Evolutionary conservation across 2,329 filamentous ascomycete genomes (phyloP), one percentile per base, ranked within the genome.

Genomic region (Epichloe baconii): DNA sequence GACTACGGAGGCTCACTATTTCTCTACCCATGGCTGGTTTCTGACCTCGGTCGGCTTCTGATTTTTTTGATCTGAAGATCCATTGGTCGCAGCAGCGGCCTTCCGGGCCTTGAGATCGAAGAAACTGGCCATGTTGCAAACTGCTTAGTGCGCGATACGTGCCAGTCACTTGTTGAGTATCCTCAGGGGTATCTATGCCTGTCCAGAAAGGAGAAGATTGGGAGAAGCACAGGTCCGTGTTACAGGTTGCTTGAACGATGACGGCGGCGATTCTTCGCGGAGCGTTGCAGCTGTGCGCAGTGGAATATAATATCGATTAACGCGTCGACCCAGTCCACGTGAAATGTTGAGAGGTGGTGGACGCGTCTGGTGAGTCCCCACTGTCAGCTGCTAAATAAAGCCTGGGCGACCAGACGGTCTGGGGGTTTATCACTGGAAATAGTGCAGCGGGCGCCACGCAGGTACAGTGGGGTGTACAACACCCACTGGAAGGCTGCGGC

Each of bases 21-120:
- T 97, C 74, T 97, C 93, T 49, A 97, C 91, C 93, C 93, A 98
- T 61, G 93, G 93, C 64, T 96, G 91, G 8, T 61, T 59, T 83
- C 75, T 62, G 79, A 78, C 58, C 76, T 84, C 62, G 74, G 76
- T 53, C 72, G 77, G 59, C 57, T 76, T 77, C 54, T 82, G 77
- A 50, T 75, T 68, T 68, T 91, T 95, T 49, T 77, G 77, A 44
- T 84, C 80, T 19, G 77, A 69, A 53, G 70, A 65, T 47, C 76
- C 77, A 66, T 80, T 85, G 41, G 79, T 73, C 2, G 83, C 80
- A 14, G 86, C 83, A 11, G 83, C 85, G 50, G 85, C 86, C 64
- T 88, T 88, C 37, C 91, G 83, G 50, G 91, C 91, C 70, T 95
- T 95, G 62, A 96, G 78, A 67, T 95, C 91, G 71, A 98, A 98